Conservation (phyloP, 192 early-diverging fungal genomes). For the Coemansia umbellata region DNA sequence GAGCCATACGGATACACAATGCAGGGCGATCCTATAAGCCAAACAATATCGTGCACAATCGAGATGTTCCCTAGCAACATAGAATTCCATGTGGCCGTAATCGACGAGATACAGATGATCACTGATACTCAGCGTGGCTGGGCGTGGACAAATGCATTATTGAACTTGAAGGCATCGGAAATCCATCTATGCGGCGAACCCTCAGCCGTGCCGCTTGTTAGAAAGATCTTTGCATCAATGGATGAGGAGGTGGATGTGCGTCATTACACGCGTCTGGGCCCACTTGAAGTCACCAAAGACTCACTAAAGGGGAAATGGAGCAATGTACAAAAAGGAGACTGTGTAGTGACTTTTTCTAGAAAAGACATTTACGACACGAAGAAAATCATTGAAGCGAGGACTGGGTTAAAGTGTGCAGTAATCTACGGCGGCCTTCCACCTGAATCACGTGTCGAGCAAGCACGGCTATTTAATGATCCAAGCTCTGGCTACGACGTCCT, state of each 20-base stretch:
- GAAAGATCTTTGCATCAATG: slow-evolving; percentile 62
- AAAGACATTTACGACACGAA: slow-evolving; percentile 77
- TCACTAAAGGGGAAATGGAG: slow-evolving; percentile 56
- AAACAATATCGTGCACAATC: slow-evolving; percentile 72
- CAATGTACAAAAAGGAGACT: slow-evolving; percentile 75
- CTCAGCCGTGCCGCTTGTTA: slow-evolving; percentile 75
- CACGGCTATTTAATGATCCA: slow-evolving; percentile 85
- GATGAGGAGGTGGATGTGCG: slow-evolving; percentile 80
- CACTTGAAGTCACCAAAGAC: slow-evolving; percentile 52
- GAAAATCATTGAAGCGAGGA: slow-evolving; percentile 66
- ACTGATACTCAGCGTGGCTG: slow-evolving; percentile 79
- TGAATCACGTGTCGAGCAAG: slow-evolving; percentile 85
- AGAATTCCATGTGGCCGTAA: slow-evolving; percentile 75
- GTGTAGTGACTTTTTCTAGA: slow-evolving; percentile 86
- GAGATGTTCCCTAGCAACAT: slow-evolving; percentile 73
- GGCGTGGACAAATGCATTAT: slow-evolving; percentile 91
- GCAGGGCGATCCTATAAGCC: slow-evolving; percentile 25
- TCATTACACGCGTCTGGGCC: slow-evolving; percentile 74
- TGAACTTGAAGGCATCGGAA: slow-evolving; percentile 75
- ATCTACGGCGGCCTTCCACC: slow-evolving; percentile 94
- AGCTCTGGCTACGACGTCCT: slow-evolving; percentile 72
- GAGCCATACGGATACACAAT: slow-evolving; percentile 17
- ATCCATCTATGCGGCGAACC: slow-evolving; percentile 93
- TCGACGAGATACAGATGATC: slow-evolving; percentile 99
- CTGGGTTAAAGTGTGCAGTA: slow-evolving; percentile 77